Base-by-base conservation (phyloP, 169 alveolate genomes). In the Plasmodium blacklocki region DNA sequence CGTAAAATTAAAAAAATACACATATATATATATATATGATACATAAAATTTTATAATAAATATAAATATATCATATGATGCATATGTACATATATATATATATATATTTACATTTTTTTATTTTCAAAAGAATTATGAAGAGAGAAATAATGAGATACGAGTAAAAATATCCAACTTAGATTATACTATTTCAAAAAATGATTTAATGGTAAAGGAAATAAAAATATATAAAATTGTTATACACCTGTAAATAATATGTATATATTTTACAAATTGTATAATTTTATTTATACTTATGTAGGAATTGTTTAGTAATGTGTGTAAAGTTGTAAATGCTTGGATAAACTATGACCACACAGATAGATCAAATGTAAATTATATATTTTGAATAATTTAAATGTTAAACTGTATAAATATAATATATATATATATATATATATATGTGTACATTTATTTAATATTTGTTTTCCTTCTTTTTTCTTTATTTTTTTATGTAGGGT, bases 331-430 rank as follows among this genome's bases (percentile, higher is more conserved):
- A 45, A 70, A 67, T 52, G 91, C 85, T 39, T 83, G 91, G 91
- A 83, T 83, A 52, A 83, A 83, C 49, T 83, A 83, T 64, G 91
- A 83, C 32, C 91, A 83, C 52, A 83, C 91, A 56, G 91, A 83
- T 45, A 83, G 91, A 83, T 83, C 91, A 62, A 75, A 83, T 68
- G 91, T 83, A 83, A 83, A 14, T 60, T 73, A 12, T 19, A 26
- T 54, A 5, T 56, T 56, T 7, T 12, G 21, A 11, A 56, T 15
- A 56, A 15, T 11, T 56, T 56, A 6, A 56, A 11, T 56, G 1
- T 12, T 32, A 32, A 56, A 4, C 29, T 0, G 6, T 56, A 56
- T 56, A 56, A 26, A 26, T 26, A 26, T 26, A 26, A 26, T 26
- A 26, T 2, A 52, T 11, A 32, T 29, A 63, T 14, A 9, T 19